phyloP scores from a whole-genome alignment of 345 rosid species.

The Linum lewisii region DNA sequence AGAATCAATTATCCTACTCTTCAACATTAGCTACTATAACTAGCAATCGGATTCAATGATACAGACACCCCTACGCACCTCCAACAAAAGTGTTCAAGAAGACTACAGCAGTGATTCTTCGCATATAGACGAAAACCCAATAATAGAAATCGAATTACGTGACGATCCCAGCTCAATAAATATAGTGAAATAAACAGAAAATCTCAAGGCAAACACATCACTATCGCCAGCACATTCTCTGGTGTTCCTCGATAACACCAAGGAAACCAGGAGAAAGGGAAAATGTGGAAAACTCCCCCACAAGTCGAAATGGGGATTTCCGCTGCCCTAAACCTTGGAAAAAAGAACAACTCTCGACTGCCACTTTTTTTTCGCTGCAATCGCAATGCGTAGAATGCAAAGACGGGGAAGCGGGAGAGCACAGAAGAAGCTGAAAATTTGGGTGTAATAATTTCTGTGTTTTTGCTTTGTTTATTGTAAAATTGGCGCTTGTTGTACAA shows the following conservation, averaged over 20 bases:
- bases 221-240: slow-evolving; percentile 1
- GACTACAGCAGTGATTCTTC: neutral
- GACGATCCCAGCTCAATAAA: slow-evolving; percentile 11
- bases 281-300: neutral
- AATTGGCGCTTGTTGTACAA: too few relatives aligned
- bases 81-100: neutral
- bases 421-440: neutral
- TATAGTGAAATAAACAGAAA: neutral
- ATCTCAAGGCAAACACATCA: slow-evolving; percentile 13
- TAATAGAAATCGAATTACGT: slow-evolving; percentile 4
- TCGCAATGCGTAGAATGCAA: neutral
- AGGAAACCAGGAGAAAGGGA: neutral
- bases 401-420: neutral
- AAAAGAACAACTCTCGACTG: too few relatives aligned
- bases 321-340: neutral
- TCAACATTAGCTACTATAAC: neutral
- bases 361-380: neutral
- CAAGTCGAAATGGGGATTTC: slow-evolving; percentile 17
- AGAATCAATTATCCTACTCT: neutral
- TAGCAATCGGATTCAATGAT: neutral
- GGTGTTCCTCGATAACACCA: slow-evolving; percentile 12
- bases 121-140: slow-evolving; percentile 4
- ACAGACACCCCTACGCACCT: neutral
- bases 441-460: neutral
- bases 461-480: too few relatives aligned